Percentiles rank a stretch among this genome's conserved stretches.
These are phyloP conservation scores for Nicotiana noctiflora DNA, from an alignment of 257 asterid species.

Conservation along the genomic window DNA sequence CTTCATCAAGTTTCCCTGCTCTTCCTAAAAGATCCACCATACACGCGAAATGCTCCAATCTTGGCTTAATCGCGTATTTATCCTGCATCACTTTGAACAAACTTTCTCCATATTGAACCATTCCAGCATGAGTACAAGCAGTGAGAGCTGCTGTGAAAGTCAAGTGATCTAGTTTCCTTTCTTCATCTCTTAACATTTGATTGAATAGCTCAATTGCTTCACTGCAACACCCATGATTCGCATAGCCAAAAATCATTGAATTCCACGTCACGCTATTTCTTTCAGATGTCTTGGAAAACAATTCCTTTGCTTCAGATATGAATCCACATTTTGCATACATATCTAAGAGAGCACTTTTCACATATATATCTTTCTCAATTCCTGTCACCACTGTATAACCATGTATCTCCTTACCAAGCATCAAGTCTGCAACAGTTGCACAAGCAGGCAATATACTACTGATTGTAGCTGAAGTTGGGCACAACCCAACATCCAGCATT, in stretches of 20 bases:
- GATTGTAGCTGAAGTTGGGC: slow-evolving; percentile 55
- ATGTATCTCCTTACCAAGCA: slow-evolving; percentile 60
- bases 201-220: slow-evolving; percentile 50
- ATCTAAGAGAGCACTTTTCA: slow-evolving; percentile 52
- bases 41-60: slow-evolving; percentile 75
- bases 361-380: slow-evolving; percentile 42
- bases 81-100: slow-evolving; percentile 49
- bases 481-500: slow-evolving; percentile 40
- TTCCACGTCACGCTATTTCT: slow-evolving; percentile 60
- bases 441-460: slow-evolving; percentile 57
- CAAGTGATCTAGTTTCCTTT: slow-evolving; percentile 44
- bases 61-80: slow-evolving; percentile 38
- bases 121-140: slow-evolving; percentile 58
- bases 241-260: slow-evolving; percentile 71
- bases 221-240: slow-evolving; percentile 51
- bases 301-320: slow-evolving; percentile 33
- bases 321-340: slow-evolving; percentile 74
- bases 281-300: slow-evolving; percentile 35
- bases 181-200: slow-evolving; percentile 39
- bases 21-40: slow-evolving; percentile 64
- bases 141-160: slow-evolving; percentile 66
- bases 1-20: slow-evolving; percentile 53
- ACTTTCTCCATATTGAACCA: slow-evolving; percentile 46
- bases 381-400: slow-evolving; percentile 46
- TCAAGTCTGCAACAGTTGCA: slow-evolving; percentile 42